Percentiles rank a stretch among this genome's conserved stretches.
These are phyloP conservation scores for Zygosaccharomyces rouxii DNA, from an alignment of 805 yeast genomes.

Conservation along the genomic window DNA sequence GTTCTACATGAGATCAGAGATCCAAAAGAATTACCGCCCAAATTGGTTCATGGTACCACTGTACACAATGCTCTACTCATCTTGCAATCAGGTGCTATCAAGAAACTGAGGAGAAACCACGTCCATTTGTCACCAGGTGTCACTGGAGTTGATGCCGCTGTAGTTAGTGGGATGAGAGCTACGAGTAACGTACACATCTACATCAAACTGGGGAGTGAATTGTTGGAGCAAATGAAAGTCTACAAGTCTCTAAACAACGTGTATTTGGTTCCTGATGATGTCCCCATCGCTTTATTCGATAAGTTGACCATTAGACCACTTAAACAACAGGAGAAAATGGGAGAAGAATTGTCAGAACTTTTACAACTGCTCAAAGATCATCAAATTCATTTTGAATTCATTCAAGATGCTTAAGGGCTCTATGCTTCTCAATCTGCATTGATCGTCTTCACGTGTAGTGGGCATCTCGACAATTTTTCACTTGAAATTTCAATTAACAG, in stretches of 20 bases:
- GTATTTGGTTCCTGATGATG: constrained; percentile 59
- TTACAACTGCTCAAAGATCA: constrained; percentile 2
- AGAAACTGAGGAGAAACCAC: constrained; percentile 72
- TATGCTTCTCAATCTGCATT: neutral
- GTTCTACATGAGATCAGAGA: constrained; percentile 39
- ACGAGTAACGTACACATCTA: constrained; percentile 53
- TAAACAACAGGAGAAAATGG: neutral
- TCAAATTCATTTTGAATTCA: constrained; percentile 14
- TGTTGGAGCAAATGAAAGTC: constrained; percentile 39
- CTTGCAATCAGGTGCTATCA: constrained; percentile 51
- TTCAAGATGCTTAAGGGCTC: neutral
- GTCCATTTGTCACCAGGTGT: constrained; percentile 74
- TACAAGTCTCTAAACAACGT: constrained; percentile 72
- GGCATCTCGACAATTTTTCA: neutral
- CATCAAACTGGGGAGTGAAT: constrained; percentile 50
- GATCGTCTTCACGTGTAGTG: neutral
- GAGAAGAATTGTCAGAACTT: constrained; percentile 4
- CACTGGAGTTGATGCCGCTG: constrained; percentile 40
- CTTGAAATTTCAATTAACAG: neutral
- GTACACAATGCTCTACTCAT: constrained; percentile 45
- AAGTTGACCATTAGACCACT: constrained; percentile 19
- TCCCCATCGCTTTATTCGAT: constrained; percentile 24
- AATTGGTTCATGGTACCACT: constrained; percentile 79
- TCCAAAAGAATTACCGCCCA: constrained; percentile 42
- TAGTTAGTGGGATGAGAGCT: constrained; percentile 72